Percentiles rank a stretch among this genome's conserved stretches.
Evolutionary conservation across 2,329 filamentous ascomycete genomes (phyloP).

Genomic region (Graphilbum ipis-grandicollis): DNA sequence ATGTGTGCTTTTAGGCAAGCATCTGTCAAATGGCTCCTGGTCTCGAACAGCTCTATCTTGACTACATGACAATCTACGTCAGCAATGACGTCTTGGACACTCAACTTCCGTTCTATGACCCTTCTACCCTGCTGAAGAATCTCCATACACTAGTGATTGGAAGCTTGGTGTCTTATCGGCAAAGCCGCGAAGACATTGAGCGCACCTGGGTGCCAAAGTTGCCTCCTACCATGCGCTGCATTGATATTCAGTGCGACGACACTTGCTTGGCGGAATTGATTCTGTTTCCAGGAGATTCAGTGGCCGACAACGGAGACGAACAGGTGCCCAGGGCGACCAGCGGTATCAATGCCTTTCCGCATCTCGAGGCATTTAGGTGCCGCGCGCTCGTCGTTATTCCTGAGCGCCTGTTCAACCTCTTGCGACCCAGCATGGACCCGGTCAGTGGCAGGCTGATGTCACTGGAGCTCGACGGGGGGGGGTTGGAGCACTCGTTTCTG

Average conservation of each 20-base stretch:
- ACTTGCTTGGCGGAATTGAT: not conserved
- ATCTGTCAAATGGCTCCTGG: not conserved
- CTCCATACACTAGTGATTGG: slow-evolving; percentile 6
- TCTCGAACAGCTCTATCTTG: slow-evolving; percentile 7
- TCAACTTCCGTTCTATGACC: not conserved
- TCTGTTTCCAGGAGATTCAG: no score
- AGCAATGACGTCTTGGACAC: not conserved
- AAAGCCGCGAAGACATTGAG: no score
- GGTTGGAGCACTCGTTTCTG: not conserved
- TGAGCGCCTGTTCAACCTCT: slow-evolving; percentile 1
- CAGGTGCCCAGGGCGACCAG: no score
- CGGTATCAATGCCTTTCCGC: not conserved
- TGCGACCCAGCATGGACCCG: slow-evolving; percentile 1
- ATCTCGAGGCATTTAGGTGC: slow-evolving; percentile 6
- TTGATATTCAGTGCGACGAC: slow-evolving; percentile 3
- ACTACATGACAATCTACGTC: not conserved
- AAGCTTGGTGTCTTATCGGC: not conserved
- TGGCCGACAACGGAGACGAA: not conserved
- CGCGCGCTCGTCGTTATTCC: not conserved
- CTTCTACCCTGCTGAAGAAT: not conserved
- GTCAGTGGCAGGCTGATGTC: slow-evolving; percentile 2
- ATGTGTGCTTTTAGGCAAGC: not conserved
- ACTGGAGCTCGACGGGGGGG: slow-evolving; percentile 4
- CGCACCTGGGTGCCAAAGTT: slow-evolving; percentile 2
- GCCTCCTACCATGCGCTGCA: slow-evolving; percentile 3